Evolutionary conservation across 2,329 filamentous ascomycete species (phyloP), one percentile per base, ranked within the genome.

Genomic region (Exutisphaerella laricina): DNA sequence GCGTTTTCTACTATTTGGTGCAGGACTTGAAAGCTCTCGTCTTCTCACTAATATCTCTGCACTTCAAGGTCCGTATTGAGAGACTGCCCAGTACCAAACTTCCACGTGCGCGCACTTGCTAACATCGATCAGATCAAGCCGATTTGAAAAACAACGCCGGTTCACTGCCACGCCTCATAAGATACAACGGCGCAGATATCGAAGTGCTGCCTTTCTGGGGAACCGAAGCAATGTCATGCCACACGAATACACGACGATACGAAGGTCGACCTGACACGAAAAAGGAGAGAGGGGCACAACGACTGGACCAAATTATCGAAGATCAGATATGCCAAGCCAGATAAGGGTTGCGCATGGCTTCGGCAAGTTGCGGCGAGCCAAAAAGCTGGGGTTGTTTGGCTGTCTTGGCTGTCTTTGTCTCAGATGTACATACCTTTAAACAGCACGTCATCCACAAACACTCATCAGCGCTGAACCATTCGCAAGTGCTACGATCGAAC

Each of bases 1-100:
- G 92, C 37, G 92, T 98, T 3, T 98, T 98, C 68, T 98, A 98
- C 73, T 98, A 98, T 63, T 81, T 98, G 5, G 90, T 97, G 4
- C 92, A 98, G 63, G 92, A 98, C 63, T 71, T 98, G 18, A 98
- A 97, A 70, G 92, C 92, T 0, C 74, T 98, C 26, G 88, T 98
- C 3, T 98, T 98, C 67, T 96, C 90, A 41, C 70, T 98, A 53
- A 98, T 97, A 58, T 87, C 88, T 2, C 75, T 98, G 51, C 92
- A 98, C 70, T 98, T 98, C 75, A 98, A 98, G 83, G 80, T 80
- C 63, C 34, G 55, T 26, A n/a, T n/a, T n/a, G n/a, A n/a, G n/a
- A n/a, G n/a, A n/a, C n/a, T n/a, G n/a, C n/a, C n/a, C n/a, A n/a
- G n/a, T n/a, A n/a, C n/a, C n/a, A n/a, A n/a, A n/a, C n/a, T n/a